Conservation (phyloP, 2,329 filamentous ascomycete species). For the Trichoderma atrobrunneum region DNA sequence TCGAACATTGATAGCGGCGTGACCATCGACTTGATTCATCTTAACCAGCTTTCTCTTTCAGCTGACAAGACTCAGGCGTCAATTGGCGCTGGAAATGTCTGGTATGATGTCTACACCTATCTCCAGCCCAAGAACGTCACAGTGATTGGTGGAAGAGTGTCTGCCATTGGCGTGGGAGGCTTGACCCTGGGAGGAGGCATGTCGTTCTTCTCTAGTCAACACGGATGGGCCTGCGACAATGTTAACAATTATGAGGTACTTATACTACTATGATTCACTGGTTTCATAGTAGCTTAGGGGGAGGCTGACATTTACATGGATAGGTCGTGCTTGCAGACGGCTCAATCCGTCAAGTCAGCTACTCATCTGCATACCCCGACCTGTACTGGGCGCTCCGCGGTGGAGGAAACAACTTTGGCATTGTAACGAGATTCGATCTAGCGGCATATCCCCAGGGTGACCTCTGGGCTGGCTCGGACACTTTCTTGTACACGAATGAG, state of each 20-base stretch:
- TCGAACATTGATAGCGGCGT: slow-evolving; percentile 38
- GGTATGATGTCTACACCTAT: slow-evolving; percentile 38
- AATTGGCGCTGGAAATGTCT: slow-evolving; percentile 39
- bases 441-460: slow-evolving; percentile 36
- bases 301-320: background rate
- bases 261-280: background rate
- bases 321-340: slow-evolving; percentile 16
- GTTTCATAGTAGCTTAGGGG: background rate
- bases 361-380: background rate
- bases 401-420: slow-evolving; percentile 20
- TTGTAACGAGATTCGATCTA: slow-evolving; percentile 35
- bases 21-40: slow-evolving; percentile 35
- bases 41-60: slow-evolving; percentile 35
- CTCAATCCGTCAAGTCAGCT: slow-evolving; percentile 5
- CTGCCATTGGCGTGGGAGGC: slow-evolving; percentile 37
- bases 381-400: slow-evolving; percentile 14
- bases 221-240: slow-evolving; percentile 21
- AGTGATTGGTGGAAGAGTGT: slow-evolving; percentile 40
- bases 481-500: slow-evolving; percentile 30
- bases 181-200: slow-evolving; percentile 23
- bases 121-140: slow-evolving; percentile 33
- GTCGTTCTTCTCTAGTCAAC: slow-evolving; percentile 20
- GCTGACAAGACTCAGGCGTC: slow-evolving; percentile 30
- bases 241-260: slow-evolving; percentile 7
- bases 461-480: slow-evolving; percentile 39